Base-by-base conservation (phyloP, 495 filamentous ascomycete species). In the Amniculicola lignicola region DNA sequence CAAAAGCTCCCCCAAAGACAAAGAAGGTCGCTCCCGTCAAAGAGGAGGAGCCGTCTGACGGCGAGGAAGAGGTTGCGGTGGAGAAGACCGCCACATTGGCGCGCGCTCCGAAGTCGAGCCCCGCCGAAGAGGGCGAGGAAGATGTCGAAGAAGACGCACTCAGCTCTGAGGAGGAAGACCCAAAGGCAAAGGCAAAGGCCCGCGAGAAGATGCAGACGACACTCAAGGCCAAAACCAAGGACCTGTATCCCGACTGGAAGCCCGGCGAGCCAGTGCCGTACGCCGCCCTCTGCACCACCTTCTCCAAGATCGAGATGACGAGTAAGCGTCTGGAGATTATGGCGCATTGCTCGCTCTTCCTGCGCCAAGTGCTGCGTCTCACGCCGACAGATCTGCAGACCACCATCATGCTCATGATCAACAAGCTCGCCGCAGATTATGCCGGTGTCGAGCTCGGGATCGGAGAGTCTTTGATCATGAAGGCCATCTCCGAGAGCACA, bases 381-480 rank as follows among this genome's bases (percentile, higher is more conserved):
- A 96, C 93, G 0, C 94, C 94, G 0, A 78, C 83, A 22, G 93
- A 97, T 65, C 78, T 98, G 4, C 75, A 97, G 1, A 80, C 90
- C 2, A 93, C 88, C 1, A 85, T 97, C 6, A 79, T 92, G 46
- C 82, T 98, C 16, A 97, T 97, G 91, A 90, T 93, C 72, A 96
- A 95, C 70, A 97, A 96, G 65, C 82, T 98, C 28, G 93, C 93
- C 11, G 91, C 93, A 1, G 93, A 98, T 67, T 98, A 96, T 65
- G 85, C 91, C 21, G 93, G 93, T 16, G 87, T 98, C 51, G 93
- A 98, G 70, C 76, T 98, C 15, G 93, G 93, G 24, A 97, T 98
- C 66, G 93, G 93, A 37, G 93, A 98, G 74, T 95, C 90, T 12
- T 68, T 98, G 38, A 95, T 98, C 63, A 96, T 98, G 90, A 98